A percentile compares a stretch with the other conserved stretches of the same genome.
Conservation (phyloP, 495 filamentous ascomycete species). For the Aeminium ludgeri region DNA sequence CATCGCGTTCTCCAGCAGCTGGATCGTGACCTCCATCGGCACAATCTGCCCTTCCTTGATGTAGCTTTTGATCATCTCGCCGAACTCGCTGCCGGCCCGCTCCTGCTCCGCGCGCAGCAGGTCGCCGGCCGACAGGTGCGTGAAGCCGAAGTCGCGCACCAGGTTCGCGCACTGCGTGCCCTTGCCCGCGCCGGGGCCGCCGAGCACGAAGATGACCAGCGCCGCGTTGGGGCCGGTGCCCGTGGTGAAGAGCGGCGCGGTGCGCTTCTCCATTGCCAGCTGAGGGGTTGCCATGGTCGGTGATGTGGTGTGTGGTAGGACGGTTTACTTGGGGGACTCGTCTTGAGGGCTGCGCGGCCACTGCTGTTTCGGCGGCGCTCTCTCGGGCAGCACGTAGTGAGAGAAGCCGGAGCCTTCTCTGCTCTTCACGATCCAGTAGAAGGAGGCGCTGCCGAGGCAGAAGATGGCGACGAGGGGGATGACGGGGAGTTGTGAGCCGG, state of each 20-base stretch:
- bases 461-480: conserved; percentile 49
- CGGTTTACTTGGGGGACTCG: conserved; percentile 1
- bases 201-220: conserved; percentile 76
- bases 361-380: conserved; percentile 7
- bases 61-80: conserved; percentile 71
- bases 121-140: conserved; percentile 83
- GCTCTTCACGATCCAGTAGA: conserved; percentile 44
- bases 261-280: conserved; percentile 20
- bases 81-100: conserved; percentile 68
- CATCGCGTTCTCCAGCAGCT: conserved; percentile 86
- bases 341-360: conserved; percentile 10
- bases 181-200: conserved; percentile 63
- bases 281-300: not conserved
- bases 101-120: conserved; percentile 86
- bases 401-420: conserved; percentile 29
- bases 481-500: conserved; percentile 36
- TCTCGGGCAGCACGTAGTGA: conserved; percentile 11
- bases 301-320: conserved; percentile 11
- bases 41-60: conserved; percentile 91
- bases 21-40: conserved; percentile 96
- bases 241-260: conserved; percentile 62
- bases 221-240: conserved; percentile 34
- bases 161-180: conserved; percentile 81
- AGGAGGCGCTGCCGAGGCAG: conserved; percentile 39
- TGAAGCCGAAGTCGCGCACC: conserved; percentile 79